Evolutionary conservation across 257 asterid genomes (phyloP), one percentile per base, ranked within the genome.

Genomic region (Fraxinus pennsylvanica): DNA sequence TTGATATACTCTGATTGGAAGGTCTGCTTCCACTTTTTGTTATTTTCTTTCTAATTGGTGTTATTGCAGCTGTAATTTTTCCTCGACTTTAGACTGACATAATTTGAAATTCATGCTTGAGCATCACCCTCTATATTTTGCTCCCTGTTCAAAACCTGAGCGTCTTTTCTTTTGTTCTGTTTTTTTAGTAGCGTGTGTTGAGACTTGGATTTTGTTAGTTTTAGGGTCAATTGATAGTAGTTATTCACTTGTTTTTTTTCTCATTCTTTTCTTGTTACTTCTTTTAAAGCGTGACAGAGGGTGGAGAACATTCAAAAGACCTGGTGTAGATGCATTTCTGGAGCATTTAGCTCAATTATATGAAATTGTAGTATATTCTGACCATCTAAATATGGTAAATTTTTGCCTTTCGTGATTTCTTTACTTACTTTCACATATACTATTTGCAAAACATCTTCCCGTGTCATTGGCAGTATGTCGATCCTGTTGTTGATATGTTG

Each of bases 301-400:
- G 21, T 95, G 98, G 99, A 91, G 96, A 85, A 93, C 98, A 52
- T 90, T 90, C 83, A 95, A 95, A 78, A 86, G 99, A 80, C 99
- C 99, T 7, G 98, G 99, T 32, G 97, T 95, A 72, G 99, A 95
- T 50, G 92, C 86, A 81, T 95, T 95, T 84, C 87, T 95, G 78
- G 94, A 95, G 85, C 92, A 93, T 76, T 83, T 95, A 38, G 91
- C 96, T 69, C 98, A 91, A 71, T 93, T 76, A 83, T 95, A 87
- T 82, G 98, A 95, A 87, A 85, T 95, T 36, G 86, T 95, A 38
- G 81, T 93, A 29, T 95, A 89, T 74, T 85, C 99, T 14, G 98
- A 93, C 82, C 92, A 89, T 82, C 87, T 75, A 75, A 81, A 27
- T 33, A 9, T 74, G 68, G 72, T 57, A 19, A 75, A 19, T 52